Conservation (phyloP, 352 stramenopile species). For the Phytophthora litchii region DNA sequence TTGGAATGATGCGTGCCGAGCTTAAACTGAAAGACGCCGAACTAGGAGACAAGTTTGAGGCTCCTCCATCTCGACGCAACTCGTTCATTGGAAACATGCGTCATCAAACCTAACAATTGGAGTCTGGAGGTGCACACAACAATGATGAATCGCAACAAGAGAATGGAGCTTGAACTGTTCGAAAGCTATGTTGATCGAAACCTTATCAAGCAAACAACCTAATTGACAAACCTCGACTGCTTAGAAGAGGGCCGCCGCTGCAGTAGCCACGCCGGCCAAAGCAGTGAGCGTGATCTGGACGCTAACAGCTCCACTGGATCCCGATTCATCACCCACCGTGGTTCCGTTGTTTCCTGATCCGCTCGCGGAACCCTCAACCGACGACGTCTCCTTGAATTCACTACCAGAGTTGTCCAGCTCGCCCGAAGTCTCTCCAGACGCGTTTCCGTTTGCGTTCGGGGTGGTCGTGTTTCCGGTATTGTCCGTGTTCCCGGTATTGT, state of each 20-base stretch:
- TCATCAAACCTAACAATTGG: conserved; percentile 15
- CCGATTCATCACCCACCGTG: conserved; percentile 23
- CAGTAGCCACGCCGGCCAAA: conserved; percentile 19
- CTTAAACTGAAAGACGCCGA: conserved; percentile 66
- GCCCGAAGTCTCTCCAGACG: not conserved
- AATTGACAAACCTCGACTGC: conserved; percentile 16
- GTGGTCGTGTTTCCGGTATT: not conserved
- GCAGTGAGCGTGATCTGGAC: conserved; percentile 26
- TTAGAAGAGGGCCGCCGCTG: conserved; percentile 33
- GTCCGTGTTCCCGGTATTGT: not conserved
- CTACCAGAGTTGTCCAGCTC: not conserved
- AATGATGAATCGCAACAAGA: not conserved
- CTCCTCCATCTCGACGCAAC: conserved; percentile 23
- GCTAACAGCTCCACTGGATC: conserved; percentile 18
- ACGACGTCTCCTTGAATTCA: not conserved
- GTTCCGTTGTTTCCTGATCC: conserved; percentile 20
- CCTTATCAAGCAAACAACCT: conserved; percentile 38
- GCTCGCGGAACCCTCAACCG: conserved; percentile 1
- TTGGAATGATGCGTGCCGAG: conserved; percentile 51
- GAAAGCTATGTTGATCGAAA: conserved; percentile 27
- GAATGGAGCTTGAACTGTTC: not conserved
- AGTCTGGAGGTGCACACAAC: not conserved
- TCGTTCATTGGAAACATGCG: conserved; percentile 27
- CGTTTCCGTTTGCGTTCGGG: not conserved
- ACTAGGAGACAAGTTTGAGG: conserved; percentile 55